Conservation (phyloP, 306 rosid species). For the Quercus variabilis region DNA sequence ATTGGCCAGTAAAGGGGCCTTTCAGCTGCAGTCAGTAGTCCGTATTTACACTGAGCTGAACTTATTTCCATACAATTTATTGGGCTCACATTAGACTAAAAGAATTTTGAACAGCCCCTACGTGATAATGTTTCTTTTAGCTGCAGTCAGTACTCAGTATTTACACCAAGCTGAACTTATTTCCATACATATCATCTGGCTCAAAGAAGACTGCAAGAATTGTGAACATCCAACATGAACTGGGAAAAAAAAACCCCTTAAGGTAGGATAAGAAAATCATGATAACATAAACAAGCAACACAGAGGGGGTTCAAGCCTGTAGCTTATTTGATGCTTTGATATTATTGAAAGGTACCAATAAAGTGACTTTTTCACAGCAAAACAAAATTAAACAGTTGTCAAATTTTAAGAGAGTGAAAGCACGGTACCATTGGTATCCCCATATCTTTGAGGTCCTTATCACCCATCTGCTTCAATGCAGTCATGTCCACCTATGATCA, state of each 20-base stretch:
- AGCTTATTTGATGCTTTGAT: not conserved
- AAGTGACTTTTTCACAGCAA: not conserved
- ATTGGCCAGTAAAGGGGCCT: not conserved
- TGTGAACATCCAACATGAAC: not conserved
- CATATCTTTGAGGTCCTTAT: slow-evolving; percentile 64
- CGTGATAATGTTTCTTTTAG: no score
- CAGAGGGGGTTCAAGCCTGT: not conserved
- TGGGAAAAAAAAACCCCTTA: not conserved
- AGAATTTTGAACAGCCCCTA: not conserved
- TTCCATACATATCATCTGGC: not conserved
- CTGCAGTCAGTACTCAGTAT: not conserved
- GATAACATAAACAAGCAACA: not conserved
- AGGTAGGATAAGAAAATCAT: not conserved
- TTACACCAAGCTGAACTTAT: not conserved
- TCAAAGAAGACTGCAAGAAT: not conserved
- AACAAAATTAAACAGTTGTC: not conserved
- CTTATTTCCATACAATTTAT: not conserved
- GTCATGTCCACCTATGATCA: slow-evolving; percentile 57
- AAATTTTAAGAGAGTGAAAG: not conserved
- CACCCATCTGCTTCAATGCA: slow-evolving; percentile 65
- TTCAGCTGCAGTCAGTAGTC: not conserved
- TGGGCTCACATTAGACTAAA: not conserved
- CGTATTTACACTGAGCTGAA: not conserved
- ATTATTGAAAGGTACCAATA: not conserved
- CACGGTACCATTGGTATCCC: slow-evolving; percentile 65